Conservation (phyloP, 108 stramenopile species). For the Nannochloropsis salina region DNA sequence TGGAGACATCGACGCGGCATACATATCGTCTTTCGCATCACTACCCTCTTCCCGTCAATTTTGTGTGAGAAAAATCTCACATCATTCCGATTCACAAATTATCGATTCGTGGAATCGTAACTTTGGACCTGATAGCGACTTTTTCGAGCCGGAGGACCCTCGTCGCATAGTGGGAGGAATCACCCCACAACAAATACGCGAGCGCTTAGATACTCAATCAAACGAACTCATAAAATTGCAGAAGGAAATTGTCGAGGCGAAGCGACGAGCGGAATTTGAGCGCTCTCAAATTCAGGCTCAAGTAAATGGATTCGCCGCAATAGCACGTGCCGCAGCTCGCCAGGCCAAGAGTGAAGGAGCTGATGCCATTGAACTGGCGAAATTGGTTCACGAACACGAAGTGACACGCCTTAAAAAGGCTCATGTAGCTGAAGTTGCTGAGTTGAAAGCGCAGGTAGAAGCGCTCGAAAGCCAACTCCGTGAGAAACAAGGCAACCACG, state of each 20-base stretch:
- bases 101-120: background rate
- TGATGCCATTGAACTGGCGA: background rate
- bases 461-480: background rate
- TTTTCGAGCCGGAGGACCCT: conserved; percentile 11
- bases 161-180: background rate
- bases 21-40: too few relatives aligned
- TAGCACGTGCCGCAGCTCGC: background rate
- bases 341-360: background rate
- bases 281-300: background rate
- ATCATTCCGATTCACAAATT: background rate
- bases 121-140: conserved; percentile 9
- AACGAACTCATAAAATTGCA: background rate
- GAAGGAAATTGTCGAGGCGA: background rate
- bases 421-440: background rate
- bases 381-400: background rate
- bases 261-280: background rate
- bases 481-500: too few relatives aligned
- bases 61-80: too few relatives aligned
- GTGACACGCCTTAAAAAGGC: background rate
- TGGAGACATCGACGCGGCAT: too few relatives aligned
- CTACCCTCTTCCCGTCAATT: too few relatives aligned
- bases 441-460: background rate
- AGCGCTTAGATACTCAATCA: background rate
- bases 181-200: background rate
- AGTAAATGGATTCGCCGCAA: background rate